phyloP scores from a whole-genome alignment of 208 protist genomes.

The Crithidia expoeki region DNA sequence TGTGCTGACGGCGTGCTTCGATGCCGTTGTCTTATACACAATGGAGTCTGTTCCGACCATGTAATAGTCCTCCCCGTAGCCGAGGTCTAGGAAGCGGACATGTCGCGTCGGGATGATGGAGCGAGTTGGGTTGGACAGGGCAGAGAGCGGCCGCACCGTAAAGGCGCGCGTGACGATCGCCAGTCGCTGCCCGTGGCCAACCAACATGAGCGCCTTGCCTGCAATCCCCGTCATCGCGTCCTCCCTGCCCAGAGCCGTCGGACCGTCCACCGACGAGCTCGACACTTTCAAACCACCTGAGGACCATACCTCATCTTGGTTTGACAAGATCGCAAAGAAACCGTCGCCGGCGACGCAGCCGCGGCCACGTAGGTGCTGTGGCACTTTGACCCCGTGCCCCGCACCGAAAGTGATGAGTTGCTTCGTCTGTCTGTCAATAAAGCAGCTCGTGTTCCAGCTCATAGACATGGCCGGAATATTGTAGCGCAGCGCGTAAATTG shows the following conservation, averaged over 20 bases:
- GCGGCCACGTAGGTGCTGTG: constrained; percentile 67
- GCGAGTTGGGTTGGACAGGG: constrained; percentile 65
- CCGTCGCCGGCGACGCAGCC: constrained; percentile 85
- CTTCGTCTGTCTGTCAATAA: constrained; percentile 74
- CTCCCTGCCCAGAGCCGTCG: constrained; percentile 58
- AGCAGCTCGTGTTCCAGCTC: constrained; percentile 83
- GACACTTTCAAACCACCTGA: constrained; percentile 67
- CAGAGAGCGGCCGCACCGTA: constrained; percentile 80
- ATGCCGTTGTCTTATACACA: constrained; percentile 86
- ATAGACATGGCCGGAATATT: constrained; percentile 91
- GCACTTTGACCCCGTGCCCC: constrained; percentile 70
- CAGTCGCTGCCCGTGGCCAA: constrained; percentile 71
- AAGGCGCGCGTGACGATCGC: constrained; percentile 76
- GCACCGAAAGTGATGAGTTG: constrained; percentile 83
- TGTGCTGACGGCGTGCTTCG: constrained; percentile 69
- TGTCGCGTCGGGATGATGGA: constrained; percentile 80
- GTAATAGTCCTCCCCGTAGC: constrained; percentile 86
- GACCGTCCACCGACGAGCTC: constrained; percentile 41
- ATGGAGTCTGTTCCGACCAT: constrained; percentile 87
- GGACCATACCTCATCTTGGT: constrained; percentile 86
- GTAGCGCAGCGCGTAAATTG: constrained; percentile 82
- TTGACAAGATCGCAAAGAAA: constrained; percentile 88
- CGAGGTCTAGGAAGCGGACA: constrained; percentile 78
- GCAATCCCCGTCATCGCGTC: constrained; percentile 75
- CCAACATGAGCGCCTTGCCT: constrained; percentile 70